Evolutionary conservation across 805 yeast species (phyloP).

Genomic region (Pichia gijzeniarum): DNA sequence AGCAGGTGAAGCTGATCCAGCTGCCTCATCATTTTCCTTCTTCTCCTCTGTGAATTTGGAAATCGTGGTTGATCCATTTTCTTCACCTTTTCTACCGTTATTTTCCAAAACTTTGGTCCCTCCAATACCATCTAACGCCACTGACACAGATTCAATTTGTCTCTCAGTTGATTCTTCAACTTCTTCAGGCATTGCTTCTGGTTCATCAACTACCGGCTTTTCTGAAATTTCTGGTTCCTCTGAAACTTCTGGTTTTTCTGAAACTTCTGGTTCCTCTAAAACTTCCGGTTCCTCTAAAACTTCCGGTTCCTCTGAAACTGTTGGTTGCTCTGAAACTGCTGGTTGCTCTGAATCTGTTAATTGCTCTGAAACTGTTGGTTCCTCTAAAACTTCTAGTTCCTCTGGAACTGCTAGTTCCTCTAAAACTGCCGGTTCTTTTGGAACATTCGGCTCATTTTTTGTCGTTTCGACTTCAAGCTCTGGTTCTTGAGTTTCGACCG

Average conservation of each 20-base stretch:
- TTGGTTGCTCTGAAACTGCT: neutral
- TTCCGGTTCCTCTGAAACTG: neutral
- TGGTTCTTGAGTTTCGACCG: no score
- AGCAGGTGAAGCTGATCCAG: constrained; percentile 9
- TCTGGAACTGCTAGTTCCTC: no score
- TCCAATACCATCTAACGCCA: no score
- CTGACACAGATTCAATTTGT: constrained; percentile 2
- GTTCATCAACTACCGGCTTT: constrained; percentile 1
- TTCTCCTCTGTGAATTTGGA: no score
- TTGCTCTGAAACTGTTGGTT: neutral
- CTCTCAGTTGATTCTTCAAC: constrained; percentile 9
- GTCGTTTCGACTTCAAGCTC: no score
- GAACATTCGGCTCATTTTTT: no score
- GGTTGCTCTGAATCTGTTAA: neutral
- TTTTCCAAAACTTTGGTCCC: no score
- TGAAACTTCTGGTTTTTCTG: neutral
- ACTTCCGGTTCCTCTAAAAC: neutral
- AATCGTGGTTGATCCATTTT: no score
- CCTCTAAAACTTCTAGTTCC: neutral
- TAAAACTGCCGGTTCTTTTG: no score
- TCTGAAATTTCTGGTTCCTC: neutral
- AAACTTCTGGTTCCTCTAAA: neutral
- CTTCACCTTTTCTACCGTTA: no score
- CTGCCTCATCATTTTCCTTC: neutral
- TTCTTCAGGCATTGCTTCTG: constrained; percentile 3